phyloP scores from a whole-genome alignment of 78 protist species.

The Dictyostelium brefeldianum region DNA sequence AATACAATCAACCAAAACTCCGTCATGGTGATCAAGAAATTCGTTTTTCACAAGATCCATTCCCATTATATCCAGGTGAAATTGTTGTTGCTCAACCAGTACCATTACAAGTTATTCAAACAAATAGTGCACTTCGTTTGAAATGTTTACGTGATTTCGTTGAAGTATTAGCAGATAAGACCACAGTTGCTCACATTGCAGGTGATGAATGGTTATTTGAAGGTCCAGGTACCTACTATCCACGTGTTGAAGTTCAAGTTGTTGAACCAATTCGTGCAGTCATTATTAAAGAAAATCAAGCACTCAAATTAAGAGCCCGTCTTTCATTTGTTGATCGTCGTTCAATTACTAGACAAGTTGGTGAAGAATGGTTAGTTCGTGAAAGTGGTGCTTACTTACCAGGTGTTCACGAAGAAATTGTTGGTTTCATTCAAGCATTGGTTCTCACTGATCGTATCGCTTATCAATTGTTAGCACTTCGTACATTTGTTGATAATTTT shows the following conservation, averaged over 20 bases:
- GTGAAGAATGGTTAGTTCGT: slow-evolving; percentile 91
- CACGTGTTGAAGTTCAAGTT: slow-evolving; percentile 84
- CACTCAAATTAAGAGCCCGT: slow-evolving; percentile 92
- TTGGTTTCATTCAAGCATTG: slow-evolving; percentile 76
- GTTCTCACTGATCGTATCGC: slow-evolving; percentile 90
- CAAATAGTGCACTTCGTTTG: slow-evolving; percentile 89
- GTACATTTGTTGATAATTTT: slow-evolving; percentile 86
- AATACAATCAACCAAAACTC: slow-evolving; percentile 84
- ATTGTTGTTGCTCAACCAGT: slow-evolving; percentile 63
- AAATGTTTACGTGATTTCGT: slow-evolving; percentile 89
- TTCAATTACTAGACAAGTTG: slow-evolving; percentile 71
- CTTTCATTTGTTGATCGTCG: slow-evolving; percentile 60
- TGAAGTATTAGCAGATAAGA: slow-evolving; percentile 59
- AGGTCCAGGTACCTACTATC: slow-evolving; percentile 93
- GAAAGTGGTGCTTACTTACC: slow-evolving; percentile 89
- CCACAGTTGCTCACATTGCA: slow-evolving; percentile 38
- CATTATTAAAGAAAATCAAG: slow-evolving; percentile 87
- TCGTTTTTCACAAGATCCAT: slow-evolving; percentile 90
- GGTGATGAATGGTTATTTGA: slow-evolving; percentile 93
- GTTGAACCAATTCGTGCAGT: slow-evolving; percentile 71
- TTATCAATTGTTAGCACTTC: slow-evolving; percentile 85
- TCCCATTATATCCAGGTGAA: slow-evolving; percentile 96
- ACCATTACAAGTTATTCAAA: slow-evolving; percentile 74
- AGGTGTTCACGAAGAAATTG: slow-evolving; percentile 88
- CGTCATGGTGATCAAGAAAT: slow-evolving; percentile 91